Evolutionary conservation across 73 alveolate genomes (phyloP), one percentile per base, ranked within the genome.

Genomic region (Tetrahymena malaccensis): DNA sequence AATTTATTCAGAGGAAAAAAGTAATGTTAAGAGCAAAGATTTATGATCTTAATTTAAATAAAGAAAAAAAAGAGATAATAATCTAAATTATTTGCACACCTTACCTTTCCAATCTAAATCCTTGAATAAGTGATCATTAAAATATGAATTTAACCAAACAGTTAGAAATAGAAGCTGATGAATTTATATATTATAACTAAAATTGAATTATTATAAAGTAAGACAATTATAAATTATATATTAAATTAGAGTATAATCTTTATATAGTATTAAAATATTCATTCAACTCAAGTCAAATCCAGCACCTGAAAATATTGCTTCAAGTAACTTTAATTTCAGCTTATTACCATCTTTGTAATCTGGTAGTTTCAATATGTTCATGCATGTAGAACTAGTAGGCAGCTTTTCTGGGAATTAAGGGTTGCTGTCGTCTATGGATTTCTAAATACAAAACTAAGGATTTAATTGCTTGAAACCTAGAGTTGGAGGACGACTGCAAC

Each of bases 401-500:
- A 97, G 43, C 55, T 97, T 97, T 57, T 93, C 96, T 85, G 95
- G 96, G 16, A 40, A 85, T 33, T 97, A 96, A 15, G 96, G 55
- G 9, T 96, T 97, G 34, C 35, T 34, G 34, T 33, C 25, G 27
- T 85, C 94, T 17, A 56, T 85, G 33, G 96, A 96, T 94, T 97
- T 97, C 21, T 96, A 93, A 34, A 98, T 98, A 35, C 97, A 94
- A 84, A 98, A 98, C 15, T 97, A 94, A 0, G 99, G 99, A 85
- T 98, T 99, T 94, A 98, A 95, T 25, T 97, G 84, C 93, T 96
- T 95, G 96, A 98, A 98, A 27, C 99, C 99, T 98, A 98, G 37
- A 96, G 97, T 70, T 98, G 99, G 94, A 95, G 98, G 95, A 93
- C 99, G 98, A 11, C 99, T 98, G 84, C 99, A 98, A 37, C 99